These are phyloP conservation scores for Rhizopogon vesiculosus DNA, from an alignment of 768 basidiomycete species.

Conservation along the genomic window DNA sequence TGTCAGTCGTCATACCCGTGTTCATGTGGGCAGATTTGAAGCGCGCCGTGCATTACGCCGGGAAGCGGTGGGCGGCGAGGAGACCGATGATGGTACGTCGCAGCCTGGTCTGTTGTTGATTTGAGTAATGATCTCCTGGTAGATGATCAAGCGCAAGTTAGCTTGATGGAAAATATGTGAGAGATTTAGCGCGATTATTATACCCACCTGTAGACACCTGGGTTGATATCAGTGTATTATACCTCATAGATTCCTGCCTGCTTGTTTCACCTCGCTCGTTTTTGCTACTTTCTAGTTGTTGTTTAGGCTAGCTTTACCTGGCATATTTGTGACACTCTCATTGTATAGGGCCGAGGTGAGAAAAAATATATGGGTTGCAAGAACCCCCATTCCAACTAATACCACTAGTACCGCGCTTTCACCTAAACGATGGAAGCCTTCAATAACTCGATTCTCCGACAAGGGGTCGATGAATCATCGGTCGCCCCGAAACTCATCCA, in stretches of 20 bases:
- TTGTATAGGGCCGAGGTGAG: too few species aligned
- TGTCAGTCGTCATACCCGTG: slow-evolving; percentile 46
- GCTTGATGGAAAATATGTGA: not conserved
- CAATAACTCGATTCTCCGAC: too few species aligned
- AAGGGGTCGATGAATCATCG: too few species aligned
- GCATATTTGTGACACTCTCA: too few species aligned
- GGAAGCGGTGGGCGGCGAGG: slow-evolving; percentile 34
- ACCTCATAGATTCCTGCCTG: not conserved
- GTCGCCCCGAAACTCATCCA: too few species aligned
- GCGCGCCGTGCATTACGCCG: slow-evolving; percentile 39
- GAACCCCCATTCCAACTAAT: too few species aligned
- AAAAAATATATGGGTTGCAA: too few species aligned
- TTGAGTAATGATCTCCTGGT: not conserved
- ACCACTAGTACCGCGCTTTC: too few species aligned
- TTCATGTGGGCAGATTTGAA: slow-evolving; percentile 50
- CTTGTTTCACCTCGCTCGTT: not conserved
- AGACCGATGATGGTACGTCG: slow-evolving; percentile 27
- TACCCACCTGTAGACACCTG: not conserved
- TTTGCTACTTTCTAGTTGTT: not conserved
- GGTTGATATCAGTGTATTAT: not conserved
- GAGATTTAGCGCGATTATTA: not conserved
- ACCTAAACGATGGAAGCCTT: too few species aligned
- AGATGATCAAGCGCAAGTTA: not conserved
- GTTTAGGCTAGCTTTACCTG: not conserved
- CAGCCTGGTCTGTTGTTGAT: not conserved